Evolutionary conservation across 129 eudicot genomes (phyloP), one percentile per base, ranked within the genome.

Genomic region (Pittosporum tobira): DNA sequence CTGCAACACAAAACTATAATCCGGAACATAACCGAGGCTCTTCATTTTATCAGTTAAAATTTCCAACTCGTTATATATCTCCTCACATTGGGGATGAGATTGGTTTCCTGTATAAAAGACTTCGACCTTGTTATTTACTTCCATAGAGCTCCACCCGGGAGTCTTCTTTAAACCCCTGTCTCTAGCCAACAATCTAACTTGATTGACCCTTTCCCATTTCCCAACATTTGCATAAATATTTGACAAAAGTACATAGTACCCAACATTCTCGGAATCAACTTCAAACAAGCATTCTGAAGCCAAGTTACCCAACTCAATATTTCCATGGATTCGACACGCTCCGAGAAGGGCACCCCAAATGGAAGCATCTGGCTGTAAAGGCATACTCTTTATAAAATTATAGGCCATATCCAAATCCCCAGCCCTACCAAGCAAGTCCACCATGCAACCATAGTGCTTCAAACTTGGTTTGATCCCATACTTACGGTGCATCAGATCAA

Each of bases 301-400:
- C 55, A 73, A 51, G 47, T 68, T 76, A 57, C 91, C 91, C 76
- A 88, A 63, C 68, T 88, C 91, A 4, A 87, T 28, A 62, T 88
- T 79, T 47, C 88, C 87, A 66, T 88, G 83, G 48, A 74, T 75
- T 64, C 96, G 75, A 67, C 94, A 84, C 40, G 96, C 94, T 34
- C 88, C 91, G 62, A 88, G 84, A 69, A 88, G 91, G 38, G 96
- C 94, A 29, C 96, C 96, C 96, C 96, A 88, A 38, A 84, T 59
- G 5, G 94, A 80, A 16, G 85, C 67, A 69, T 87, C 96, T 2
- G 94, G 96, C 45, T 48, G 53, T 42, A 79, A 10, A 40, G 91
- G 90, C 97, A 88, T 88, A 26, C n/a, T 47, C 57, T 74, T 67
- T 25, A 88, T 88, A 49, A 84, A 74, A 49, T 71, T 29, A 45